Base-by-base conservation (phyloP, 2,329 filamentous ascomycete species). In the Cladosporium sp. region DNA sequence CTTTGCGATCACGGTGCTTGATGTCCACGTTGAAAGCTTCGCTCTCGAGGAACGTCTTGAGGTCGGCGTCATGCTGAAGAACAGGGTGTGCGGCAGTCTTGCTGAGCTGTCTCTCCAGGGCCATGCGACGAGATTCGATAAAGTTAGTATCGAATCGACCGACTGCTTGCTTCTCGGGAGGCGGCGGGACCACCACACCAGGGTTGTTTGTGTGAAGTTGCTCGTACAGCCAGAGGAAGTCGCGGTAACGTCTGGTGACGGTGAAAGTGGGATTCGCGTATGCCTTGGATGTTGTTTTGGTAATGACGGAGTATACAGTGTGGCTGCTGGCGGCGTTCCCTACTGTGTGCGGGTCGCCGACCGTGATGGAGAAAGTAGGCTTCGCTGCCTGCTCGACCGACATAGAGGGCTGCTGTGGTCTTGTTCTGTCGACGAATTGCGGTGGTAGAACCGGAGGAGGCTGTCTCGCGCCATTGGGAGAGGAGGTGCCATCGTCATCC, bases 211-310 rank as follows among this genome's bases (percentile, higher is more conserved):
- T 86, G 67, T 97, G 93, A 54, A 99, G 77, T 24, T 91, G 89
- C 60, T 86, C 96, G 70, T 99, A 99, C 22, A 99, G 83, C 93
- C 93, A 99, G 47, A 99, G 76, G 68, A 99, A 99, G 71, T 99
- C 93, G 53, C 91, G 85, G 70, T 97, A 99, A 64, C 93, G 83
- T 61, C 93, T 82, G 64, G 90, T 95, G 60, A 99, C 93, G 51
- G 89, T 85, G 64, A 99, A 97, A 64, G 96, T 91, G 47, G 88
- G 79, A 63, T 92, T 87, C 65, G 88, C 88, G 71, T 97, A 99
- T 45, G 90, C 93, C 74, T 96, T 96, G 32, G 92, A 97, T 1
- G 89, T 88, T 11, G 93, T 99, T 88, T 87, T 93, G 52, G 93
- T 99, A 63, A 88, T 82, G 57, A 99, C 93, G 62, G 89, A 89